A percentile compares a stretch with the other conserved stretches of the same genome.
These are phyloP conservation scores for Pugionium dolabratum DNA, from an alignment of 345 rosid genomes.

Conservation along the genomic window DNA sequence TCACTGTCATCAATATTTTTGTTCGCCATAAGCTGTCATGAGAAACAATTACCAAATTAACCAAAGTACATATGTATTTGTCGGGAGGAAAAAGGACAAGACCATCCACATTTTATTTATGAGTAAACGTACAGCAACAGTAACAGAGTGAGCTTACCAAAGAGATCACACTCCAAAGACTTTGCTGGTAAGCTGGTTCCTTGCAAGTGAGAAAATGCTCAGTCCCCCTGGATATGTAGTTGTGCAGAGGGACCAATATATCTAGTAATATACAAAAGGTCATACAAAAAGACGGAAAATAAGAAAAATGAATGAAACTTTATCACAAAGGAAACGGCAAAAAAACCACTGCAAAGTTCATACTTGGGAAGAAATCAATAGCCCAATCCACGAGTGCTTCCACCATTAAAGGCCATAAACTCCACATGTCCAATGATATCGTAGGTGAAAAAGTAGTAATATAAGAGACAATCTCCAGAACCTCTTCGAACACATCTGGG, in stretches of 20 bases:
- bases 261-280: constrained; percentile 48
- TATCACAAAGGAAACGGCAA: not conserved
- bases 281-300: not conserved
- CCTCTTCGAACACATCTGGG: constrained; percentile 98
- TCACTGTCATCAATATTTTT: constrained; percentile 85
- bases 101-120: not conserved
- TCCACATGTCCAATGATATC: constrained; percentile 96
- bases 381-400: constrained; percentile 98
- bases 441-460: constrained; percentile 95
- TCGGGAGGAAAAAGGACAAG: not conserved
- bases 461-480: constrained; percentile 91
- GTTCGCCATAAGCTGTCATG: constrained; percentile 72
- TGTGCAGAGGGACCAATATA: constrained; percentile 93
- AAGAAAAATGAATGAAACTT: constrained; percentile 8
- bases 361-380: constrained; percentile 93
- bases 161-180: constrained; percentile 90
- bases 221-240: constrained; percentile 90
- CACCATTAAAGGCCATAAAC: constrained; percentile 94
- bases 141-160: constrained; percentile 54
- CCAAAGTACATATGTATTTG: not conserved
- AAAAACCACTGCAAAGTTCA: constrained; percentile 15
- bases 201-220: constrained; percentile 80
- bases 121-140: constrained; percentile 4
- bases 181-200: constrained; percentile 95
- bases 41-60: constrained; percentile 17